A percentile compares a stretch with the other conserved stretches of the same genome.
These are phyloP conservation scores for Aristolochia contorta DNA, from an alignment of 164 flowering plant species.

Conservation along the genomic window DNA sequence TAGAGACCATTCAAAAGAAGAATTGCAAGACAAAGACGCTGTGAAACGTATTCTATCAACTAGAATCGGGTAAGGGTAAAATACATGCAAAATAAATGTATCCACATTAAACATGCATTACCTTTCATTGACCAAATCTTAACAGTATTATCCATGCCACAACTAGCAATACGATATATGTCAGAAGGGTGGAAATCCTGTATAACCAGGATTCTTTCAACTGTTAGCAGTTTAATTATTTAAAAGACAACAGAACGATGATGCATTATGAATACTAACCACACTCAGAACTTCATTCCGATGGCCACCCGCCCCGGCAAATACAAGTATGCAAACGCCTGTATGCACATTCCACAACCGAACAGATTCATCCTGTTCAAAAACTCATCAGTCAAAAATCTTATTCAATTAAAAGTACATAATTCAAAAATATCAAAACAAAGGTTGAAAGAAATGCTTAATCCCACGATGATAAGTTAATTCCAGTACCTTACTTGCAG, in stretches of 20 bases:
- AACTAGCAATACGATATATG: constrained; percentile 86
- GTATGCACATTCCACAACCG: constrained; percentile 96
- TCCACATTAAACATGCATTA: constrained; percentile 7
- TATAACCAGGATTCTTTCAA: constrained; percentile 8
- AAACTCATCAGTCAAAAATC: neutral
- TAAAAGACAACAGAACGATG: neutral
- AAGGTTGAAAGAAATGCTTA: no score
- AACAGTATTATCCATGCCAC: constrained; percentile 99
- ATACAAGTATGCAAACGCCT: constrained; percentile 88
- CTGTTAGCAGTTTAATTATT: neutral
- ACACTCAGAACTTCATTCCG: constrained; percentile 98
- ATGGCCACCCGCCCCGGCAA: constrained; percentile 99
- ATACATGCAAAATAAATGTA: neutral
- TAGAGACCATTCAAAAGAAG: no score
- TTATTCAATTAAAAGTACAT: no score
- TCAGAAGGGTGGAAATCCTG: constrained; percentile 99
- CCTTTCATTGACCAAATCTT: constrained; percentile 99
- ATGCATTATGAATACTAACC: constrained; percentile 29
- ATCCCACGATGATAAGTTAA: no score
- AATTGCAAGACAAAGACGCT: neutral
- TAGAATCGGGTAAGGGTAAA: neutral
- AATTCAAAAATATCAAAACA: no score
- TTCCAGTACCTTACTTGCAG: constrained; percentile 81
- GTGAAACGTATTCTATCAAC: neutral
- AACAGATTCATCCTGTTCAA: constrained; percentile 87